These are phyloP conservation scores for Spathaspora hagerdaliae DNA, from an alignment of 805 yeast species.

Conservation along the genomic window DNA sequence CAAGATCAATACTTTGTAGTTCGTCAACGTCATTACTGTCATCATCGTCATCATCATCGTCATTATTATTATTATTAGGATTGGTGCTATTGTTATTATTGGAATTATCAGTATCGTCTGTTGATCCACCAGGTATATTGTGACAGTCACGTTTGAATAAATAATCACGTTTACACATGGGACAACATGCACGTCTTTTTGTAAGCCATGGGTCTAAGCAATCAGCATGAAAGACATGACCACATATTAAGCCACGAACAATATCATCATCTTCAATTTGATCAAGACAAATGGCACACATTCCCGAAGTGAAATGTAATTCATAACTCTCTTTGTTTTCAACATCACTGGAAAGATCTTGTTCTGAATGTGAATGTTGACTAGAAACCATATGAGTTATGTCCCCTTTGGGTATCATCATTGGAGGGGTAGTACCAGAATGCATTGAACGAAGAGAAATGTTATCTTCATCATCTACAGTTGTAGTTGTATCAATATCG, in stretches of 20 bases:
- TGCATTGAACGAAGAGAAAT: background rate
- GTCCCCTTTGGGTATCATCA: background rate
- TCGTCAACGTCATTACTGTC: slow-evolving; percentile 12
- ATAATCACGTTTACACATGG: slow-evolving; percentile 74
- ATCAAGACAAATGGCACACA: slow-evolving; percentile 79
- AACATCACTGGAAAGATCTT: background rate
- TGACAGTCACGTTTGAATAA: slow-evolving; percentile 11
- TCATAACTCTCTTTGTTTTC: background rate
- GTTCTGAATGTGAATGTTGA: too few species aligned
- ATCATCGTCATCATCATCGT: slow-evolving; percentile 12
- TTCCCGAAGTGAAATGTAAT: slow-evolving; percentile 58
- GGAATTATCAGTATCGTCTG: background rate
- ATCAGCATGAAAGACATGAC: slow-evolving; percentile 76
- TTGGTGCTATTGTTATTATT: slow-evolving; percentile 9
- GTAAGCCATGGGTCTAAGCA: slow-evolving; percentile 84
- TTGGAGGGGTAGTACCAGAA: background rate
- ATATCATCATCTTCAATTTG: slow-evolving; percentile 54
- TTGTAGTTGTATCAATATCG: background rate
- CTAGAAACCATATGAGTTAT: background rate
- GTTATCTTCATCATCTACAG: slow-evolving; percentile 2
- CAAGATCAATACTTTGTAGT: slow-evolving; percentile 19
- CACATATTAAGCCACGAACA: slow-evolving; percentile 74
- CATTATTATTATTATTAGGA: background rate
- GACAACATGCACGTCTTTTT: slow-evolving; percentile 74
- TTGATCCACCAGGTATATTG: slow-evolving; percentile 1